Conservation (phyloP, 345 rosid genomes). For the Euclidium syriacum region DNA sequence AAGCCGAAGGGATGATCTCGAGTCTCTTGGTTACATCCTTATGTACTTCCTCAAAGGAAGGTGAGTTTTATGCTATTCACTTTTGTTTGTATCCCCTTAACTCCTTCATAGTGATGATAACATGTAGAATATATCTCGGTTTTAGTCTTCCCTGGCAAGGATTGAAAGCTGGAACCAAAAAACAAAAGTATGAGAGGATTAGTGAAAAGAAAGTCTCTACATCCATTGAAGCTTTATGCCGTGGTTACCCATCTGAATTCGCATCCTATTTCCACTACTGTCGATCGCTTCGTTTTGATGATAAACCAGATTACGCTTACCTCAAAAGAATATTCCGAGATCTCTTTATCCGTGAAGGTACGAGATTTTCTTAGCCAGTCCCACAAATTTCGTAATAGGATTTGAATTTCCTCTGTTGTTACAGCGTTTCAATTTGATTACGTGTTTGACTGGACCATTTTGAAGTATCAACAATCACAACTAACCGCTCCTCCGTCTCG, state of each 20-base stretch:
- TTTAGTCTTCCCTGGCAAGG: conserved; percentile 45
- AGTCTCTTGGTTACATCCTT: conserved; percentile 90
- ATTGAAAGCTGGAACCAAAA: conserved; percentile 37
- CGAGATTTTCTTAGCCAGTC: neutral
- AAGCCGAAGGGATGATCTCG: conserved; percentile 93
- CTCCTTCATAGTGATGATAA: conserved; percentile 14
- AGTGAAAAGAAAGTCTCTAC: conserved; percentile 42
- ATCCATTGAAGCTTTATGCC: conserved; percentile 33
- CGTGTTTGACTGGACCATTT: conserved; percentile 91
- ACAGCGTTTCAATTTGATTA: conserved; percentile 92
- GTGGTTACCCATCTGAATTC: conserved; percentile 50
- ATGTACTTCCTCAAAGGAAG: conserved; percentile 81
- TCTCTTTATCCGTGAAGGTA: conserved; percentile 76
- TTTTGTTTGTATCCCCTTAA: neutral
- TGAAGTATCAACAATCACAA: conserved; percentile 91
- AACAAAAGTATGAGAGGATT: conserved; percentile 41
- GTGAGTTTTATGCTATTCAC: conserved; percentile 20
- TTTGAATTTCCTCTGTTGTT: neutral
- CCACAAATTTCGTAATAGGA: neutral
- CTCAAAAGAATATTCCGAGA: conserved; percentile 67
- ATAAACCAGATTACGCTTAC: conserved; percentile 72
- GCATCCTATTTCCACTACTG: conserved; percentile 63
- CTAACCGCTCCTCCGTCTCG: conserved; percentile 68
- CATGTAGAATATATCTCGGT: neutral
- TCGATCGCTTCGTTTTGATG: conserved; percentile 63